Evolutionary conservation across 2,329 filamentous ascomycete genomes (phyloP).

Genomic region (Apiospora kogelbergensis): DNA sequence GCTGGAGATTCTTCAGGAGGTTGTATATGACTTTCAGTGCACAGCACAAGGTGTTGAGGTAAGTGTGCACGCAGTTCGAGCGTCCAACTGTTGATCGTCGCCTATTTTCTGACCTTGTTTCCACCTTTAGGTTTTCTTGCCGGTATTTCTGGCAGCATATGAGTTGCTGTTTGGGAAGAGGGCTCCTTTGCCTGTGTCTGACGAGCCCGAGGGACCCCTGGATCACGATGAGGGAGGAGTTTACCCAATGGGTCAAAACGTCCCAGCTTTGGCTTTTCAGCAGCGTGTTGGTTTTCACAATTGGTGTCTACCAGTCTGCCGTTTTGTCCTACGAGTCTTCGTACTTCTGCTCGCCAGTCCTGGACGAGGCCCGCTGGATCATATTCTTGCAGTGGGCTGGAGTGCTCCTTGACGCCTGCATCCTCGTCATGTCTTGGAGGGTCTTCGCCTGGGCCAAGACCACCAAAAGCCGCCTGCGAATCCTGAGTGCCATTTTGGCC

Average conservation of each 20-base stretch:
- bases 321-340: conserved; percentile 44
- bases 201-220: conserved; percentile 47
- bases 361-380: conserved; percentile 38
- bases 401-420: conserved; percentile 45
- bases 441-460: conserved; percentile 52
- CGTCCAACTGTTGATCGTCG: neutral
- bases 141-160: conserved; percentile 43
- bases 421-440: conserved; percentile 51
- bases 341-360: conserved; percentile 48
- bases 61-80: conserved; percentile 12
- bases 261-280: conserved; percentile 39
- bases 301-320: conserved; percentile 42
- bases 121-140: conserved; percentile 43
- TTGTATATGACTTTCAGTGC: conserved; percentile 51
- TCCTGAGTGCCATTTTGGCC: conserved; percentile 42
- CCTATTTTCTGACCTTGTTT: neutral
- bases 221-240: conserved; percentile 47
- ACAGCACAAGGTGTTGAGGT: conserved; percentile 50
- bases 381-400: conserved; percentile 45
- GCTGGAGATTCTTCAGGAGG: conserved; percentile 46
- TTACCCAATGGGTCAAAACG: conserved; percentile 45
- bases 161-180: conserved; percentile 41
- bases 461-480: conserved; percentile 45
- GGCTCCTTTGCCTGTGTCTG: conserved; percentile 31
- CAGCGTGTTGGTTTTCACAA: conserved; percentile 39